Percentiles rank a stretch among this genome's conserved stretches.
Conservation (phyloP, 169 alveolate species). For the Plasmodium malariae region DNA sequence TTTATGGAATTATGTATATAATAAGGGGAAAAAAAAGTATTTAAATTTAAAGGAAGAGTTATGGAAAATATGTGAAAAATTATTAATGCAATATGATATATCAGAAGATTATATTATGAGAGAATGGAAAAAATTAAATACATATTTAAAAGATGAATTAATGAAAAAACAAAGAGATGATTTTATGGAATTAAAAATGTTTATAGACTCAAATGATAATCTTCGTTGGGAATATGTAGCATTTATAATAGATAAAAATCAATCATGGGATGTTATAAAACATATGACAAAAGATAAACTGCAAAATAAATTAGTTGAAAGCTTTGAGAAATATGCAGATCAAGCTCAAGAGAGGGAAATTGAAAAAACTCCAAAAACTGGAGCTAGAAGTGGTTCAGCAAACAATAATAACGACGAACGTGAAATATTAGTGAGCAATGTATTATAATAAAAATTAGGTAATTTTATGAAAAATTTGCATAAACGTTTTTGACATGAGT, state of each 20-base stretch:
- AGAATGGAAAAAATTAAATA: constrained; percentile 17
- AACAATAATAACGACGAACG: neutral
- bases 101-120: constrained; percentile 21
- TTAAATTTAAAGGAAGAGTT: constrained; percentile 22
- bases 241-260: constrained; percentile 14
- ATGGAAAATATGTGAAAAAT: constrained; percentile 15
- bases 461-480: too few relatives aligned
- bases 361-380: constrained; percentile 9
- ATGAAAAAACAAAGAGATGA: constrained; percentile 24
- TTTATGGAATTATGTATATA: constrained; percentile 27
- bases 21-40: constrained; percentile 20
- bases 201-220: constrained; percentile 5
- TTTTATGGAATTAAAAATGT: constrained; percentile 3
- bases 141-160: constrained; percentile 4
- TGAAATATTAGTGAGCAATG: neutral
- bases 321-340: constrained; percentile 15
- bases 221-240: constrained; percentile 29
- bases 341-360: constrained; percentile 20
- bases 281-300: neutral
- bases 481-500: neutral
- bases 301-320: neutral
- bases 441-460: neutral
- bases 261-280: constrained; percentile 11
- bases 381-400: neutral
- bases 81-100: neutral